Percentiles rank a stretch among this genome's conserved stretches.
These are phyloP conservation scores for Blumeria graminis DNA, from an alignment of 2,329 filamentous ascomycete species.

Conservation along the genomic window DNA sequence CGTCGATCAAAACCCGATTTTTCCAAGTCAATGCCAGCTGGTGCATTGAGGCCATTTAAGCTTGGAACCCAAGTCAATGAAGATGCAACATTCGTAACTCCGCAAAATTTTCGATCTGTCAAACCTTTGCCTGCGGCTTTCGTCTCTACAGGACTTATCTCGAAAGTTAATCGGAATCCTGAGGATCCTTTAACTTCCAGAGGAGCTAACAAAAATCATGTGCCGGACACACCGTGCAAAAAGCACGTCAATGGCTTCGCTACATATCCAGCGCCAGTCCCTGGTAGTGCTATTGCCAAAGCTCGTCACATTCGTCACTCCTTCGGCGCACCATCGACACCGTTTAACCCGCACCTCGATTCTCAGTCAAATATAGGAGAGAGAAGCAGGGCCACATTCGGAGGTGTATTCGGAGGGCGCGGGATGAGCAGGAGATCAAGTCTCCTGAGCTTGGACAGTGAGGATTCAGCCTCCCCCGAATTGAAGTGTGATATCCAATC, in stretches of 20 bases:
- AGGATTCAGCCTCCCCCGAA: conserved; percentile 26
- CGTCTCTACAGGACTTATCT: conserved; percentile 82
- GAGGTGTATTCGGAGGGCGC: conserved; percentile 23
- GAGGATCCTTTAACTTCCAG: conserved; percentile 34
- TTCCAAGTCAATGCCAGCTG: conserved; percentile 52
- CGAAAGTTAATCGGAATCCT: conserved; percentile 71
- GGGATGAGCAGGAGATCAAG: conserved; percentile 30
- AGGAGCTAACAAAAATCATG: conserved; percentile 34
- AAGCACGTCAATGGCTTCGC: conserved; percentile 49
- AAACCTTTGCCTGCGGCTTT: conserved; percentile 66
- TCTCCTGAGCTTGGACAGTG: conserved; percentile 58
- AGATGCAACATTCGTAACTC: conserved; percentile 40
- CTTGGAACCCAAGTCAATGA: conserved; percentile 19
- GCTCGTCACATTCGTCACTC: conserved; percentile 41
- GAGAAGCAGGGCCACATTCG: conserved; percentile 35
- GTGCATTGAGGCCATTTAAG: conserved; percentile 27
- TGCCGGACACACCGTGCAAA: conserved; percentile 94
- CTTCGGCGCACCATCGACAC: conserved; percentile 59
- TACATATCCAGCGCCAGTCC: conserved; percentile 31
- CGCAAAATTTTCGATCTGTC: conserved; percentile 49
- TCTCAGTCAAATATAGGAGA: conserved; percentile 23
- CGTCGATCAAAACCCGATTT: conserved; percentile 32
- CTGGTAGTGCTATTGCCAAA: conserved; percentile 35
- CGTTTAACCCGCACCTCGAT: conserved; percentile 38
- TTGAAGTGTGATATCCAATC: conserved; percentile 32